These are phyloP conservation scores for Psilocybe sp. DNA, from an alignment of 768 basidiomycete genomes.

Conservation along the genomic window DNA sequence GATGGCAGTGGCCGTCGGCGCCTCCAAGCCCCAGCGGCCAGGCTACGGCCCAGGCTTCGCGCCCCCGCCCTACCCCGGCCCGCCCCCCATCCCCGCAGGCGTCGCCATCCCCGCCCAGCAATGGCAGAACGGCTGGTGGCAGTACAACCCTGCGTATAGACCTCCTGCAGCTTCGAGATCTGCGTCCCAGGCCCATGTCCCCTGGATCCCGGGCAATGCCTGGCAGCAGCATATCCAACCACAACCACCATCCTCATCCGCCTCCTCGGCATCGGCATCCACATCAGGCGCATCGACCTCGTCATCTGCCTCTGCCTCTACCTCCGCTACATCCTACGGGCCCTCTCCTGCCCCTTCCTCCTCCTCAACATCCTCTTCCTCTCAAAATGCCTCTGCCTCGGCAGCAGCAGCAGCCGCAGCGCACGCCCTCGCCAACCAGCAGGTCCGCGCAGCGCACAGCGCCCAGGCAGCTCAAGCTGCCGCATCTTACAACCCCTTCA, in stretches of 20 bases:
- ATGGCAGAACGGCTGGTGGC: constrained; percentile 55
- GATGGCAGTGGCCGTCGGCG: background rate
- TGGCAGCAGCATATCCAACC: constrained; percentile 8
- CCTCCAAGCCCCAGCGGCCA: constrained; percentile 11
- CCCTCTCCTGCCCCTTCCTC: too few species aligned
- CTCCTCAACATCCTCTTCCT: too few species aligned
- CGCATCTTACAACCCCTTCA: constrained; percentile 54
- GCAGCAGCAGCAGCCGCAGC: constrained; percentile 22
- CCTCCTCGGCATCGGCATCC: constrained; percentile 20
- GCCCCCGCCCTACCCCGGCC: constrained; percentile 39
- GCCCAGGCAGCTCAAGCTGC: constrained; percentile 14
- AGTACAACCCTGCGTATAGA: constrained; percentile 27
- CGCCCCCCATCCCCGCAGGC: constrained; percentile 55
- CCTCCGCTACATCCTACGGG: too few species aligned
- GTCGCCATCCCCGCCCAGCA: constrained; percentile 39
- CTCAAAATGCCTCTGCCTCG: constrained; percentile 3
- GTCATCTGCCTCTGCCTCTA: too few species aligned
- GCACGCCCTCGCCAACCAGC: background rate
- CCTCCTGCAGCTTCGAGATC: constrained; percentile 9
- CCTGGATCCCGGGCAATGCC: constrained; percentile 24
- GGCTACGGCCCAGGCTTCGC: constrained; percentile 6
- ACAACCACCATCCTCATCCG: too few species aligned
- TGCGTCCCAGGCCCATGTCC: constrained; percentile 24
- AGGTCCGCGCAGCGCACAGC: constrained; percentile 8
- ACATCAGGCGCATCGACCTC: constrained; percentile 5